A percentile compares a stretch with the other conserved stretches of the same genome.
Evolutionary conservation across 2,329 filamentous ascomycete species (phyloP).

Genomic region (Phaeosphaeriaceae sp.): DNA sequence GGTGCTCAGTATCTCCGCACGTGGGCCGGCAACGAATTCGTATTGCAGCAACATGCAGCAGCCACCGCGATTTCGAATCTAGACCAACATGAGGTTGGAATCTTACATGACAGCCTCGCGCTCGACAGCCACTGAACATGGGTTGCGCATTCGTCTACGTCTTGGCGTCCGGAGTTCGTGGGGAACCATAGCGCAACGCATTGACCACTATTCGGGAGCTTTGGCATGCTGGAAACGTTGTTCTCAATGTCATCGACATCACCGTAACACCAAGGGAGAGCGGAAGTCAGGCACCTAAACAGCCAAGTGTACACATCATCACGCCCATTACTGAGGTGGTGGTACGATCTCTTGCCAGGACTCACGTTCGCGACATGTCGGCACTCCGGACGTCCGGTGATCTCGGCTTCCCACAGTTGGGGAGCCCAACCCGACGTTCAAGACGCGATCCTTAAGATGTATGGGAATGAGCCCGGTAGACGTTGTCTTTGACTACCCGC

Average conservation of each 20-base stretch:
- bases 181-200: conserved; percentile 39
- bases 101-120: conserved; percentile 19
- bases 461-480: conserved; percentile 10
- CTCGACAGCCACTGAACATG: conserved; percentile 1
- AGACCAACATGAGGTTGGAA: background rate
- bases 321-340: conserved; percentile 5
- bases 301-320: conserved; percentile 22
- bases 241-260: conserved; percentile 14
- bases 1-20: conserved; percentile 7
- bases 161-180: conserved; percentile 38
- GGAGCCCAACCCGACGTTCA: conserved; percentile 27
- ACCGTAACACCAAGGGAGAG: conserved; percentile 11
- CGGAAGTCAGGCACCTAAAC: conserved; percentile 16
- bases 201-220: conserved; percentile 14
- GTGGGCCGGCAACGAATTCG: conserved; percentile 6
- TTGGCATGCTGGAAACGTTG: conserved; percentile 3
- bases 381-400: conserved; percentile 23
- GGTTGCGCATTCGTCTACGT: conserved; percentile 12
- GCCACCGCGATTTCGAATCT: background rate
- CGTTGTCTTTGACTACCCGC: conserved; percentile 11
- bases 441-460: conserved; percentile 19
- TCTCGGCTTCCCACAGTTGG: conserved; percentile 26
- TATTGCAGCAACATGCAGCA: conserved; percentile 3
- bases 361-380: conserved; percentile 15
- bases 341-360: conserved; percentile 3